Evolutionary conservation across 2,329 filamentous ascomycete genomes (phyloP), one percentile per base, ranked within the genome.

Genomic region (Hirsutella rhossiliensis): DNA sequence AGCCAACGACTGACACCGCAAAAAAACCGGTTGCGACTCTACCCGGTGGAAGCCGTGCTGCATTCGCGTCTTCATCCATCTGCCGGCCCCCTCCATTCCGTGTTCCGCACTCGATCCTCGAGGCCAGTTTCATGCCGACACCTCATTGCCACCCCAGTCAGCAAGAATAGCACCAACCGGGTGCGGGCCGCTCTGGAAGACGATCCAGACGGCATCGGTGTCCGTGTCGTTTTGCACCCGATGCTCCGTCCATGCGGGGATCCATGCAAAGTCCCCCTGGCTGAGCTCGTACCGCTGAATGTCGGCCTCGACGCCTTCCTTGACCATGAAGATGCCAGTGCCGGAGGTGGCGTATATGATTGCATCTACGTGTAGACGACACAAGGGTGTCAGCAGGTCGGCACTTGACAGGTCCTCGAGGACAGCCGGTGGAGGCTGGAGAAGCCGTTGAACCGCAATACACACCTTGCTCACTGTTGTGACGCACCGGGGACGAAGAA

Each of bases 201-300:
- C 72, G 11, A 84, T 71, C 77, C 80, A 84, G 32, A 78, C 72
- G 2, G 82, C 63, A 40, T 82, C 76, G 41, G 55, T 59, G 38
- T 79, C 75, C 1, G 72, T 72, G 32, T 84, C 74, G 52, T 87
- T 87, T 18, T 80, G 65, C 43, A 81, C 72, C 57, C 85, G 80
- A 60, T 87, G 80, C 57, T 87, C 81, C 0, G 77, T 76, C 69
- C 73, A 84, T 0, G 80, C 75, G 0, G 82, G 82, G 12, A 87
- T 73, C 44, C 84, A 69, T 3, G 80, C 80, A 59, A 84, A 87
- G 57, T 86, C 82, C 0, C 83, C 82, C 0, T 76, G 68, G 1
- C 60, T 60, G 7, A 87, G 66, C 17, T 74, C 64, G 48, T 82
- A 71, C 30, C 73, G 71, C 48, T 73, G 72, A 1, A 70, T 57